phyloP scores from a whole-genome alignment of 345 rosid genomes.

The Arabidopsis arenosa region DNA sequence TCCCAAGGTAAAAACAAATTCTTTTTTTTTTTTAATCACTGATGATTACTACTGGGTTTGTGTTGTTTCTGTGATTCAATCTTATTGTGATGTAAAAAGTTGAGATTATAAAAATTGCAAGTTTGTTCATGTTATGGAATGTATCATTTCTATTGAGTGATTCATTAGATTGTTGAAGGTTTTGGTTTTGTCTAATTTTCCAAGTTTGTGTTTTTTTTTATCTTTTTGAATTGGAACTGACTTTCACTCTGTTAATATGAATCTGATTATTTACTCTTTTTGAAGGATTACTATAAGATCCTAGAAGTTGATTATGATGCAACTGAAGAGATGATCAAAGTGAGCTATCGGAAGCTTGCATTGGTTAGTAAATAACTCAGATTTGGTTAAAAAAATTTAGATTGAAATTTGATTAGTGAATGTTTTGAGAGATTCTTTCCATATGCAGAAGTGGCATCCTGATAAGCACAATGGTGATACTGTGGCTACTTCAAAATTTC shows the following conservation, averaged over 20 bases:
- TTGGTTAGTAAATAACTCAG: constrained; percentile 49
- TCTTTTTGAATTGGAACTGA: not conserved
- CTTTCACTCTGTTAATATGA: not conserved
- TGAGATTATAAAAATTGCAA: not conserved
- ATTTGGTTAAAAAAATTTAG: not conserved
- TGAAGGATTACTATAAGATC: constrained; percentile 76
- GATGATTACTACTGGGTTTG: constrained; percentile 14
- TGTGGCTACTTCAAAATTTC: constrained; percentile 66
- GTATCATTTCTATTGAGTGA: not conserved
- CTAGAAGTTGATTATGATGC: constrained; percentile 81
- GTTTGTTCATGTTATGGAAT: not conserved
- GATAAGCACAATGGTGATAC: constrained; percentile 75
- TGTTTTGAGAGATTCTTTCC: constrained; percentile 2
- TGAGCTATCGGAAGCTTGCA: constrained; percentile 73
- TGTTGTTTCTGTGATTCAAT: constrained; percentile 12
- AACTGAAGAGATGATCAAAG: constrained; percentile 65
- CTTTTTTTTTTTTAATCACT: not conserved
- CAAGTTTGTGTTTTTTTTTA: constrained; percentile 2
- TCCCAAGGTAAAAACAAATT: constrained; percentile 19
- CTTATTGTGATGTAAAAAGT: not conserved
- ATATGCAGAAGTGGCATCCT: constrained; percentile 75
- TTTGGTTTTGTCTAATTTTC: not conserved
- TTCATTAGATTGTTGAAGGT: not conserved
- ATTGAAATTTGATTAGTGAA: not conserved
- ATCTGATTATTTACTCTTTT: not conserved